Evolutionary conservation across 768 basidiomycete genomes (phyloP).

Genomic region (Leccinum disarticulatum): DNA sequence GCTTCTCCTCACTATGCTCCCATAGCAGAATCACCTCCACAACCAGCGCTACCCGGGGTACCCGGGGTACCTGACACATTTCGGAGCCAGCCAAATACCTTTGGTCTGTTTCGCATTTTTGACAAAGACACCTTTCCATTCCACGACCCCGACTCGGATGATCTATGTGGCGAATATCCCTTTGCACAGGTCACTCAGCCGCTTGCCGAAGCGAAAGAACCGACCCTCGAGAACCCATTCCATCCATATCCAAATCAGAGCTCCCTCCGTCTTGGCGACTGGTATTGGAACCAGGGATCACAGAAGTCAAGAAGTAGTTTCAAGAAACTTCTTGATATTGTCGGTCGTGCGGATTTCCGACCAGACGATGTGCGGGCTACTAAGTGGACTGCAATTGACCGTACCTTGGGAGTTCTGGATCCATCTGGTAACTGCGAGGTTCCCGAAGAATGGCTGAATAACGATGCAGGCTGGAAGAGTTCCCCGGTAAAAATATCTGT

Average conservation of each 20-base stretch:
- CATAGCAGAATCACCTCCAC: not conserved
- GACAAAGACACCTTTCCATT: not conserved
- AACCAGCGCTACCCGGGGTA: not conserved
- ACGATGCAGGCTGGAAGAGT: not conserved
- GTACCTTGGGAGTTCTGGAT: not conserved
- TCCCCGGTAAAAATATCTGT: not conserved
- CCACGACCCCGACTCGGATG: not conserved
- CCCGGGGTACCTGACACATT: not conserved
- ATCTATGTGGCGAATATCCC: not conserved
- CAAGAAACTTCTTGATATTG: not conserved
- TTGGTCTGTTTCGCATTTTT: not conserved
- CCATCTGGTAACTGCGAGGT: not conserved
- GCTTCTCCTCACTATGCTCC: not conserved
- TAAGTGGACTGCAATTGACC: not conserved
- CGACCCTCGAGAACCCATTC: not conserved
- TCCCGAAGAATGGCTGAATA: not conserved
- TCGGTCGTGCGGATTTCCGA: not conserved
- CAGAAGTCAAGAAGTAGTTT: not conserved
- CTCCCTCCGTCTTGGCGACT: not conserved
- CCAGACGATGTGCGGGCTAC: not conserved
- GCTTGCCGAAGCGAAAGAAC: not conserved
- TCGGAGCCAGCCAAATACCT: not conserved
- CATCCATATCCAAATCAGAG: not conserved
- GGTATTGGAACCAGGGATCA: not conserved
- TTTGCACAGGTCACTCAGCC: not conserved